phyloP scores from a whole-genome alignment of 805 yeast genomes.

The Candida silvicultrix region DNA sequence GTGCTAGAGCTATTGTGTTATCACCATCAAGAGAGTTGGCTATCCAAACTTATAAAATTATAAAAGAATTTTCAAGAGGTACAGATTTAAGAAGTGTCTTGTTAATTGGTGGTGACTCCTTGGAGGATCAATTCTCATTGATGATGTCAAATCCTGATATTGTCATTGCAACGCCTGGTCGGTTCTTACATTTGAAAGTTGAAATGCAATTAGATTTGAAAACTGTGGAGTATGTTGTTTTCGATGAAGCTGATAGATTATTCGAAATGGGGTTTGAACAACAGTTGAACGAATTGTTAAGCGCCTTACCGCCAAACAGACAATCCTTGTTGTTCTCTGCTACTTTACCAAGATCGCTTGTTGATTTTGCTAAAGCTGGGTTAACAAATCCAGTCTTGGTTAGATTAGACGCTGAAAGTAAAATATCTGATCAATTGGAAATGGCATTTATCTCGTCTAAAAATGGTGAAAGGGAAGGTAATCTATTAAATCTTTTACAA shows the following conservation, averaged over 20 bases:
- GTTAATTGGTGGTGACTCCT: slow-evolving; percentile 96
- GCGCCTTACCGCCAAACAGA: slow-evolving; percentile 72
- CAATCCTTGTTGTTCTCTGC: slow-evolving; percentile 93
- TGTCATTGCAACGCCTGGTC: slow-evolving; percentile 94
- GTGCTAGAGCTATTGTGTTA: slow-evolving; percentile 80
- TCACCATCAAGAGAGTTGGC: slow-evolving; percentile 98
- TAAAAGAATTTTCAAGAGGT: slow-evolving; percentile 81
- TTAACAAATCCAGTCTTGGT: slow-evolving; percentile 87
- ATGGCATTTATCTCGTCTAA: slow-evolving; percentile 83
- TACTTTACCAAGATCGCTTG: slow-evolving; percentile 85
- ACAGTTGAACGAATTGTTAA: slow-evolving; percentile 83
- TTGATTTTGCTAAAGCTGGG: slow-evolving; percentile 97
- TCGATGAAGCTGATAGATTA: slow-evolving; percentile 95
- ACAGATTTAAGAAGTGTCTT: slow-evolving; percentile 76
- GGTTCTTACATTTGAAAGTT: slow-evolving; percentile 90
- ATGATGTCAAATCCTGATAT: slow-evolving; percentile 96
- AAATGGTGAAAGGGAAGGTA: slow-evolving; percentile 85
- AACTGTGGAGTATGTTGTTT: slow-evolving; percentile 83
- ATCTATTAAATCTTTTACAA: slow-evolving; percentile 67
- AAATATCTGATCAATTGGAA: slow-evolving; percentile 83
- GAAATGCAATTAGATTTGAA: slow-evolving; percentile 88
- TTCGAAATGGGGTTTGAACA: slow-evolving; percentile 96
- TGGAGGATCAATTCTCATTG: slow-evolving; percentile 90
- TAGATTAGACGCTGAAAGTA: slow-evolving; percentile 87
- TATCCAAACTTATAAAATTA: slow-evolving; percentile 80